Evolutionary conservation across 495 filamentous ascomycete genomes (phyloP), one percentile per base, ranked within the genome.

Genomic region (Lophium mytilinum): DNA sequence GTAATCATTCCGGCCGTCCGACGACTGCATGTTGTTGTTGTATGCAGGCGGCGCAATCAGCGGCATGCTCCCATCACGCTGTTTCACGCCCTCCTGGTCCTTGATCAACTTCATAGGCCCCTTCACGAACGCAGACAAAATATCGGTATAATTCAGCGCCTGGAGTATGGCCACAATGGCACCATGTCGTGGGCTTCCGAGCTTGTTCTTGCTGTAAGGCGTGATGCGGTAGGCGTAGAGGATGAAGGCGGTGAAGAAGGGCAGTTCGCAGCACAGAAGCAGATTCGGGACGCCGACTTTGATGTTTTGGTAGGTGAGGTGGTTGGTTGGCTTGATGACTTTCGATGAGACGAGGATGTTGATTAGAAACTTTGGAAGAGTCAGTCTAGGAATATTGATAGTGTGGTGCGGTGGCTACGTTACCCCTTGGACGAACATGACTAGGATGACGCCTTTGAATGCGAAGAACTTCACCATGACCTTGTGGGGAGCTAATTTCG

Each of bases 401-500:
- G 17, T 36, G 37, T 15, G 34, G 48, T 18, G 12, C 17, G 17
- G 50, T 6, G 24, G 45, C 8, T 37, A 15, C 21, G 50, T 0
- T 53, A 68, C 66, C 34, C 53, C 65, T 53, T 69, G 66, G 10
- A 69, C 17, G 19, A 66, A 55, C 40, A 58, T 66, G 18, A 66
- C 51, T 43, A 58, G 56, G 35, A 69, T 63, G 50, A 69, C 63
- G 18, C 55, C 64, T 37, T 69, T 69, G 59, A 69, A 69, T 3
- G 54, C 53, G 18, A 69, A 50, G 40, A 69, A 56, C 47, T 69
- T 66, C 11, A 60, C 15, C 19, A 66, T 40, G 0, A 63, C 58
- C 1, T 50, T 52, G 17, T 64, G 56, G 17, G 42, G 15, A 6
- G 10, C 30, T 17, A 65, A 47, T 4, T 49, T 50, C 1, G 58